phyloP scores from a whole-genome alignment of 179 eudicot species.

The Beta corolliflora region DNA sequence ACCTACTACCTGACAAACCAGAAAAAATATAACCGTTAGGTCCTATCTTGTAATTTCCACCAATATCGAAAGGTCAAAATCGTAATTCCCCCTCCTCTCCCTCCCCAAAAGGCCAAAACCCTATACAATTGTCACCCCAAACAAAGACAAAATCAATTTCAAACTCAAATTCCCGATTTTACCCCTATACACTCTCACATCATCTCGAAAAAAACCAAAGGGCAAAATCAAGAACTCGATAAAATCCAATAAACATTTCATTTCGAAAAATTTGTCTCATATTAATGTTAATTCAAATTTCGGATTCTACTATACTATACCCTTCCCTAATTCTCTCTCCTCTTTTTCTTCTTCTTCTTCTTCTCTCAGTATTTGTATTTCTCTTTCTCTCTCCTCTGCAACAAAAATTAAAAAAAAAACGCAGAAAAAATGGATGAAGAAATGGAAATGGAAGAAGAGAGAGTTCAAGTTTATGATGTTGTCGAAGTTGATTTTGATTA shows the following conservation, averaged over 20 bases:
- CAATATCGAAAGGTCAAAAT: slow-evolving; percentile 21
- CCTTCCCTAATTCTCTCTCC: slow-evolving; percentile 7
- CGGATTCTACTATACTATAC: slow-evolving; percentile 23
- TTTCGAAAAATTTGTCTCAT: slow-evolving; percentile 16
- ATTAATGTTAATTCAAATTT: slow-evolving; percentile 40
- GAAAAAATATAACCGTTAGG: slow-evolving; percentile 37
- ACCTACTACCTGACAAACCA: slow-evolving; percentile 25
- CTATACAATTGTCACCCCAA: slow-evolving; percentile 33
- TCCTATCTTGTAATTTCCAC: slow-evolving; percentile 26
- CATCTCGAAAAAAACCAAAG: neutral
- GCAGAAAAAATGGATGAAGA: slow-evolving; percentile 44
- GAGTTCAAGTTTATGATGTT: slow-evolving; percentile 37
- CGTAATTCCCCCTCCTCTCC: slow-evolving; percentile 35
- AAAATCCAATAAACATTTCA: neutral
- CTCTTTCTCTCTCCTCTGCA: neutral
- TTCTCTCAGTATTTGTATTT: neutral
- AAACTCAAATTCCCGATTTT: neutral
- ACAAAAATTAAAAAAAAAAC: neutral
- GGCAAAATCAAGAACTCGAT: neutral
- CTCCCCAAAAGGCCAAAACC: slow-evolving; percentile 34
- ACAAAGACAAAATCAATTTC: slow-evolving; percentile 22
- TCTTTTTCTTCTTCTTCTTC: neutral
- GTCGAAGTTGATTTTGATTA: slow-evolving; percentile 63
- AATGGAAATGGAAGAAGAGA: slow-evolving; percentile 47
- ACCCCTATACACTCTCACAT: slow-evolving; percentile 2